These are phyloP conservation scores for Trifolium fragiferum DNA, from an alignment of 306 rosid species.

Conservation along the genomic window DNA sequence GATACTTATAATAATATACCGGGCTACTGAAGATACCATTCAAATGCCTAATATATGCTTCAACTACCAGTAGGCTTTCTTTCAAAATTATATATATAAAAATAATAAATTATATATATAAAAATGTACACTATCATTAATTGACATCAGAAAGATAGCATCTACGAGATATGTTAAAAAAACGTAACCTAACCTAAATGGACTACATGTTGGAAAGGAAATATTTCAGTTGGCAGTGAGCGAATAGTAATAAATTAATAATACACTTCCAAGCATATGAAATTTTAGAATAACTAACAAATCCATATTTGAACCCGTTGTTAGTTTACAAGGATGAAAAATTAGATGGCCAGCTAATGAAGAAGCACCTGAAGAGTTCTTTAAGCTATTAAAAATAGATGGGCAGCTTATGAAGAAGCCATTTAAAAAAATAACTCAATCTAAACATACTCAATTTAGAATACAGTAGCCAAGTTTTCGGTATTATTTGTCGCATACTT, in stretches of 20 bases:
- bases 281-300: constrained; percentile 29
- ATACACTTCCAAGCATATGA: constrained; percentile 21
- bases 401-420: neutral
- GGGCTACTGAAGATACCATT: constrained; percentile 12
- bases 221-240: constrained; percentile 14
- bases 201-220: constrained; percentile 21
- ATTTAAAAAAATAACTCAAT: neutral
- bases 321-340: constrained; percentile 2
- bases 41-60: constrained; percentile 26
- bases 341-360: neutral
- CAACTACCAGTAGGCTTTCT: constrained; percentile 31
- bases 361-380: neutral
- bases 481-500: neutral
- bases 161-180: constrained; percentile 28
- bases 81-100: constrained; percentile 2
- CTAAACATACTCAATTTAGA: constrained; percentile 10
- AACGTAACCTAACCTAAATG: constrained; percentile 17
- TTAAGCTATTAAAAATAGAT: neutral
- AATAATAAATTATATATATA: neutral
- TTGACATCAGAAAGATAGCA: constrained; percentile 15
- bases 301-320: neutral
- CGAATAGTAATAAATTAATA: constrained; percentile 1
- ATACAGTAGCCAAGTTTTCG: neutral
- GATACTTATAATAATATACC: constrained; percentile 17
- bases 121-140: constrained; percentile 10